Base-by-base conservation (phyloP, 116 monocot genomes). In the Posidonia oceanica region DNA sequence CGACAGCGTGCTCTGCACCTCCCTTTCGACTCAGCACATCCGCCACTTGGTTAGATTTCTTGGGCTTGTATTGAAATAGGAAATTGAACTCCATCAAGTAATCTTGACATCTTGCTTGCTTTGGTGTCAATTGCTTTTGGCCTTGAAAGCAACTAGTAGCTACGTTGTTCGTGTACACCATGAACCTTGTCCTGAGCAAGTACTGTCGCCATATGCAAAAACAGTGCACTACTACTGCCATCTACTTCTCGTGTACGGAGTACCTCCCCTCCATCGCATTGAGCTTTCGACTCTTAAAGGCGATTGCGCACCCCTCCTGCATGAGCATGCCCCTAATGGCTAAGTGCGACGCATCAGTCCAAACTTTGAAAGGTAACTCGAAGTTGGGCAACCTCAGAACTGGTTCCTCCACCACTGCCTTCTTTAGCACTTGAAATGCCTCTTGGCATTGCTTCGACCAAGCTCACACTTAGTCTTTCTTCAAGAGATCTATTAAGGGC, bases 301-400 rank as follows among this genome's bases (percentile, higher is more conserved):
- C 52, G 15, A 67, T 14, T 0, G 4, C 8, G 37, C 38, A 54
- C 21, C 12, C 62, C 14, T 51, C 52, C 14, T 70, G 57, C 36
- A 39, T 38, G 3, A 58, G 0, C 23, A 56, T 54, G n/a, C 70
- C 56, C 2, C 3, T 2, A 0, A 36, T 54, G 21, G 56, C 17
- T 0, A 38, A 70, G 55, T 70, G 0, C 3, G 39, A 70, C 2
- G 3, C 55, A 56, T 56, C 17, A 14, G 12, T 70, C 0, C 55
- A 11, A 11, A 70, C 39, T 54, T 70, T 23, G 54, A 15, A 69
- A n/a, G n/a, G n/a, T n/a, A n/a, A n/a, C n/a, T n/a, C n/a, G n/a
- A n/a, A n/a, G n/a, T n/a, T n/a, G n/a, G 36, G 53, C 7, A 69
- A 10, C 0, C 36, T 11, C 11, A 56, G 17, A 18, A 69, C 2